Conservation (phyloP, 78 protist species). For the Bodo saltans region DNA sequence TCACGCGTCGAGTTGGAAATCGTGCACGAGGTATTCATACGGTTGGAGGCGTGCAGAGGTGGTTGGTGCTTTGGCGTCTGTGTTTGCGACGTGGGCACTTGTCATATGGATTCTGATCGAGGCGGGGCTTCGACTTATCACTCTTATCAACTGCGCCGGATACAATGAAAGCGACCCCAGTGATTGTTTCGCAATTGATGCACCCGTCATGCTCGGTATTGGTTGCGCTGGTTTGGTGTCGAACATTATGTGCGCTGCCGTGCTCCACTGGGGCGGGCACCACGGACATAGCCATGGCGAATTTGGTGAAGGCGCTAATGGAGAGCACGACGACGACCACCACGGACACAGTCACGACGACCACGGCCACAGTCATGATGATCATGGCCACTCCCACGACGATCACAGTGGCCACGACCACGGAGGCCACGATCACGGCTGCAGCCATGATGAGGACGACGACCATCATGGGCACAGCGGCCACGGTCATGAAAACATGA, state of each 20-base stretch:
- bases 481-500: constrained; percentile 41
- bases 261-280: neutral
- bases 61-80: constrained; percentile 69
- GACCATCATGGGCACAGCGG: constrained; percentile 36
- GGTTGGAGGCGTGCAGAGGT: constrained; percentile 56
- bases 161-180: neutral
- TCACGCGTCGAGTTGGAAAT: neutral
- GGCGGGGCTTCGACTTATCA: constrained; percentile 46
- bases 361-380: neutral
- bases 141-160: constrained; percentile 1
- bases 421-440: constrained; percentile 10
- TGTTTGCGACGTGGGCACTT: constrained; percentile 68
- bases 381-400: neutral
- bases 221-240: neutral
- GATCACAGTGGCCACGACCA: neutral
- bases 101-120: constrained; percentile 67
- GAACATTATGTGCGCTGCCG: neutral
- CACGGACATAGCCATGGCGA: neutral
- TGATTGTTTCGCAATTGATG: neutral
- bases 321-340: constrained; percentile 37
- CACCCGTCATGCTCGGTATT: neutral
- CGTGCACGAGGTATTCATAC: neutral
- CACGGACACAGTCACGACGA: constrained; percentile 39
- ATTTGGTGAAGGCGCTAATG: neutral
- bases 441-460: constrained; percentile 25